Base-by-base conservation (phyloP, 2,329 filamentous ascomycete species). In the Chaetomium sp. region DNA sequence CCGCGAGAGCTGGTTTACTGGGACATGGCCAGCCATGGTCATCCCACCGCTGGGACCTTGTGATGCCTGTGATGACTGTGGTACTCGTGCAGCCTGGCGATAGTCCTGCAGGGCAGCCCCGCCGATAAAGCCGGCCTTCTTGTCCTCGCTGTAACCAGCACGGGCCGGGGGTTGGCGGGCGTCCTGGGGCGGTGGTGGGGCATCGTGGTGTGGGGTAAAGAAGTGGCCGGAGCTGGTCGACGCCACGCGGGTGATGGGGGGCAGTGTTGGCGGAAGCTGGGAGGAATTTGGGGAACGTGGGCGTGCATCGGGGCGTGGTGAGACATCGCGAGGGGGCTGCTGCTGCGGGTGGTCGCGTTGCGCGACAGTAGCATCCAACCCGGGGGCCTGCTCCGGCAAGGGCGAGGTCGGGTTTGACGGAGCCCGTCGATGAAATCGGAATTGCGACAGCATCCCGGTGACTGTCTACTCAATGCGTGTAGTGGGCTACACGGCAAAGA, bases 341-440 rank as follows among this genome's bases (percentile, higher is more conserved):
- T 80, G 77, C 33, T 79, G 76, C 58, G 80, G 77, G 65, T 79
- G 76, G 50, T 80, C 77, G 51, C 76, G 77, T 69, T 80, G 70
- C 68, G 77, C 69, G 9, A 76, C 67, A 27, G 76, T 59, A 49
- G 76, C 60, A 50, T 80, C 77, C 74, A 80, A 81, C 47, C 78
- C 72, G 50, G 72, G 72, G 57, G 68, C 60, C 63, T 80, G 81
- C 63, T 86, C 83, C 60, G 80, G 78, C 29, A 79, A 73, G 5
- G 85, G 83, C 38, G 84, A 85, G 27, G 81, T 78, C 66, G 84
- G 84, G 76, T 81, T 84, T 62, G 84, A 86, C 69, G 80, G 80
- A 56, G 79, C 83, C 71, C 84, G 82, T 70, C 84, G 82, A 71
- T 86, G 84, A 75, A 87, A 86, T 71, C 84, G 83, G 56, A 86